A percentile compares a stretch with the other conserved stretches of the same genome.
phyloP scores from a whole-genome alignment of 2,329 filamentous ascomycete species.

The Ophiostoma australiae region DNA sequence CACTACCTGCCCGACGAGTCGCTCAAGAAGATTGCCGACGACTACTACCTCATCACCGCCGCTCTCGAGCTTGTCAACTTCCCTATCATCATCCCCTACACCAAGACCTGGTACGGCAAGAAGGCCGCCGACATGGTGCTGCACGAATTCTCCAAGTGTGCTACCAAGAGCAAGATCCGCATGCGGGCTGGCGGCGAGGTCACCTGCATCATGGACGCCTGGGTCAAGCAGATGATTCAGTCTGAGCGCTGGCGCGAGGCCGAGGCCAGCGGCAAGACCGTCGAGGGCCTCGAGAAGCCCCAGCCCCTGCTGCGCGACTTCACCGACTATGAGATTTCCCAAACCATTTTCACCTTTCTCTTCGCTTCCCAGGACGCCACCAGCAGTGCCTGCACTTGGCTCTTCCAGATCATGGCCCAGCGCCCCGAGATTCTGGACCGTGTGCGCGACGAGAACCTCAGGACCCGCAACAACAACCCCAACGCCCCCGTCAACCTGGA shows the following conservation, averaged over 20 bases:
- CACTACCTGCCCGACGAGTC: conserved; percentile 89
- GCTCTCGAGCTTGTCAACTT: conserved; percentile 97
- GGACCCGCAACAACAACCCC: conserved; percentile 67
- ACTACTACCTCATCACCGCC: conserved; percentile 94
- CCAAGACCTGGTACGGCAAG: conserved; percentile 96
- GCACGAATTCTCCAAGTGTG: conserved; percentile 82
- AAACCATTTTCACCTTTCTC: conserved; percentile 92
- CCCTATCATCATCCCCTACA: conserved; percentile 91
- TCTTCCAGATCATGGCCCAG: conserved; percentile 92
- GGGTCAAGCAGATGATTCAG: conserved; percentile 83
- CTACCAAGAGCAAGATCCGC: conserved; percentile 85
- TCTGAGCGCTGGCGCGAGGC: conserved; percentile 77
- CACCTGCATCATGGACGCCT: conserved; percentile 91
- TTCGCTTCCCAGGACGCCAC: conserved; percentile 98
- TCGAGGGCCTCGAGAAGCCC: conserved; percentile 73
- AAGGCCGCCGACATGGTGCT: conserved; percentile 91
- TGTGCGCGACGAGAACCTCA: conserved; percentile 84
- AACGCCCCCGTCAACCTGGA: conserved; percentile 71
- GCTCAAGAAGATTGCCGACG: conserved; percentile 89
- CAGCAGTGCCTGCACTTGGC: conserved; percentile 86
- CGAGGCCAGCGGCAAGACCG: conserved; percentile 68
- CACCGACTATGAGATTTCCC: conserved; percentile 82
- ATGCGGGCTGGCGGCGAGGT: conserved; percentile 84
- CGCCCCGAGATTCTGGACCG: conserved; percentile 87
- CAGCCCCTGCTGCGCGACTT: conserved; percentile 78